phyloP scores from a whole-genome alignment of 164 flowering plant genomes.

The Kingdonia uniflora region DNA sequence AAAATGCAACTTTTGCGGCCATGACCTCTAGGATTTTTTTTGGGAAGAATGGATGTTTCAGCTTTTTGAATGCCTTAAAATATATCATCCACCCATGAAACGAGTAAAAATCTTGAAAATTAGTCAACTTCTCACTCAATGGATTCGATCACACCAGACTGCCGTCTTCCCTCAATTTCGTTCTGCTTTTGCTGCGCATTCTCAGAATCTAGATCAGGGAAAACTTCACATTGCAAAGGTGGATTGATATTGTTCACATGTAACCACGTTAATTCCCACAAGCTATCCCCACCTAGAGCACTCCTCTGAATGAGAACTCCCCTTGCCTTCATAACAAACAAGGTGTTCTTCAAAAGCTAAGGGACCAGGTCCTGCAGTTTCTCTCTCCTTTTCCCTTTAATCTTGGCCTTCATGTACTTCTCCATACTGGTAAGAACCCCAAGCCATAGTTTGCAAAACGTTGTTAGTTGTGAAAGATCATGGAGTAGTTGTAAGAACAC shows the following conservation, averaged over 20 bases:
- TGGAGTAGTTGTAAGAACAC: conserved; percentile 24
- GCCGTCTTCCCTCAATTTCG: not conserved
- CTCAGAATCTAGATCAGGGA: conserved; percentile 23
- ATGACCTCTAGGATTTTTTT: too few relatives aligned
- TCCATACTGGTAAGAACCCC: conserved; percentile 30
- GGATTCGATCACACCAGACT: not conserved
- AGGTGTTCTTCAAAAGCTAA: conserved; percentile 26
- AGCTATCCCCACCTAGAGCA: conserved; percentile 24
- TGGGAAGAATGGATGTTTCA: too few relatives aligned
- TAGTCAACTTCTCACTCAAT: too few relatives aligned
- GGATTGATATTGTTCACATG: conserved; percentile 27
- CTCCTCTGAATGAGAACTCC: conserved; percentile 22
- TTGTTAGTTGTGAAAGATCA: conserved; percentile 16
- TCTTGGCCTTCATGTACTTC: conserved; percentile 24
- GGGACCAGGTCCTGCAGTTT: conserved; percentile 29
- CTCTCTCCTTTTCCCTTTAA: conserved; percentile 29
- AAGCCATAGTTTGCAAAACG: conserved; percentile 29
- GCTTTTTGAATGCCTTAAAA: too few relatives aligned
- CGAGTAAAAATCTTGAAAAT: too few relatives aligned
- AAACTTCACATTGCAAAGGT: conserved; percentile 22
- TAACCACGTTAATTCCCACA: conserved; percentile 32
- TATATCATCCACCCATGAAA: too few relatives aligned
- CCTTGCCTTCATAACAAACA: conserved; percentile 25
- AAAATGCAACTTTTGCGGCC: too few relatives aligned
- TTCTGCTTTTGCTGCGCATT: conserved; percentile 4